These are phyloP conservation scores for Penicillium sp. DNA, from an alignment of 2,329 filamentous ascomycete genomes.

Conservation along the genomic window DNA sequence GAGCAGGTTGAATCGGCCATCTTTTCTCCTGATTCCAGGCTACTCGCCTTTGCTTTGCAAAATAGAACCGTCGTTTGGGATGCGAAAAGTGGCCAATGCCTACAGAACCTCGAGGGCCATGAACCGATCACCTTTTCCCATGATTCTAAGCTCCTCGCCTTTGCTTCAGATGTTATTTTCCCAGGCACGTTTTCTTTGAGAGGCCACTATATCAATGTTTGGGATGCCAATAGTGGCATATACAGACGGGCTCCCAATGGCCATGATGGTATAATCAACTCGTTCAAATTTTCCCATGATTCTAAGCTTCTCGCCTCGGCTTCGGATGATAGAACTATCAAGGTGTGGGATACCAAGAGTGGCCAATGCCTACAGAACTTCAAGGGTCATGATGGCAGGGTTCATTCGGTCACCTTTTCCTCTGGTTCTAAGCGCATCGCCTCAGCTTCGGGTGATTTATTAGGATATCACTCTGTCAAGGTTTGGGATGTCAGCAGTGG, in stretches of 20 bases:
- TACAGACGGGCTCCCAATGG: neutral
- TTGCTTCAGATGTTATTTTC: no score
- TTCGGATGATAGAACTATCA: constrained; percentile 20
- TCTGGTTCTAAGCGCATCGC: constrained; percentile 2
- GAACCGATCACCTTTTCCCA: no score
- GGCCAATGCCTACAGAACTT: neutral
- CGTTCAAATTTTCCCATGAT: constrained; percentile 8
- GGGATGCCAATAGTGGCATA: neutral
- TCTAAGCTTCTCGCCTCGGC: constrained; percentile 19
- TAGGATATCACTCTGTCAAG: constrained; percentile 8
- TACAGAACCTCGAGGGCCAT: no score
- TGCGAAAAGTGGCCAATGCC: no score
- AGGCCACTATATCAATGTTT: neutral
- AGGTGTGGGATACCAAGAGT: neutral
- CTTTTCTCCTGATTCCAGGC: no score
- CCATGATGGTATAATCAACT: neutral
- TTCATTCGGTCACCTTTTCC: constrained; percentile 3
- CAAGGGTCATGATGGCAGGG: neutral
- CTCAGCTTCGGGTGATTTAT: constrained; percentile 1
- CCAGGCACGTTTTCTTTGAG: no score
- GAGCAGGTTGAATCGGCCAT: no score
- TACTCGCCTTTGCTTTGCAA: no score
- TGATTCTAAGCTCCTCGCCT: no score
- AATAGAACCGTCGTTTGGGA: no score
- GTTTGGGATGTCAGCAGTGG: constrained; percentile 4